phyloP scores from a whole-genome alignment of 2,329 filamentous ascomycete genomes.

The Penicillium sclerotigenum region DNA sequence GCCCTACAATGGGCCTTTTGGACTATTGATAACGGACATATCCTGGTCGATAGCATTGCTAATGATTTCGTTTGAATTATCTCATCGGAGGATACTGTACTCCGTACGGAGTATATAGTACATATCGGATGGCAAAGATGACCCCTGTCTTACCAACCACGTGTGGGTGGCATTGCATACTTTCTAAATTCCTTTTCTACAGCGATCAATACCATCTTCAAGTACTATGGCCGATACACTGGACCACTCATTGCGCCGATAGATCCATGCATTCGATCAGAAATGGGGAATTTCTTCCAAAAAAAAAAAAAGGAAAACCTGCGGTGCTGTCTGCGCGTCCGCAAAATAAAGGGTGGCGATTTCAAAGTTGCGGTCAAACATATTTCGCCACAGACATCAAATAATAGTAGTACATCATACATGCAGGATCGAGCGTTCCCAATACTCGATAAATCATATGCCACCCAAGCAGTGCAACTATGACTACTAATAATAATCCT shows the following conservation, averaged over 20 bases:
- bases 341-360: constrained; percentile 18
- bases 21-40: neutral
- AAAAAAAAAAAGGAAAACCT: neutral
- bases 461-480: neutral
- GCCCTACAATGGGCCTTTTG: neutral
- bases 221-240: neutral
- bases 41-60: neutral
- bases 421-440: neutral
- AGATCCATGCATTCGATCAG: neutral
- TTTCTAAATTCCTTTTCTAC: neutral
- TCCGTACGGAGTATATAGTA: neutral
- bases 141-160: constrained; percentile 1
- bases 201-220: neutral
- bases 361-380: constrained; percentile 29
- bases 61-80: neutral
- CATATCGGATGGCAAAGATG: neutral
- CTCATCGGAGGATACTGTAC: neutral
- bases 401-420: neutral
- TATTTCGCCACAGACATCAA: constrained; percentile 18
- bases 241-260: neutral
- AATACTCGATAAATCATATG: neutral
- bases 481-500: neutral
- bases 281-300: neutral
- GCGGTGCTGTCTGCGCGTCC: neutral
- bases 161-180: neutral